These are phyloP conservation scores for Pseudopyricularia cyperi DNA, from an alignment of 2,329 filamentous ascomycete species.

Conservation along the genomic window DNA sequence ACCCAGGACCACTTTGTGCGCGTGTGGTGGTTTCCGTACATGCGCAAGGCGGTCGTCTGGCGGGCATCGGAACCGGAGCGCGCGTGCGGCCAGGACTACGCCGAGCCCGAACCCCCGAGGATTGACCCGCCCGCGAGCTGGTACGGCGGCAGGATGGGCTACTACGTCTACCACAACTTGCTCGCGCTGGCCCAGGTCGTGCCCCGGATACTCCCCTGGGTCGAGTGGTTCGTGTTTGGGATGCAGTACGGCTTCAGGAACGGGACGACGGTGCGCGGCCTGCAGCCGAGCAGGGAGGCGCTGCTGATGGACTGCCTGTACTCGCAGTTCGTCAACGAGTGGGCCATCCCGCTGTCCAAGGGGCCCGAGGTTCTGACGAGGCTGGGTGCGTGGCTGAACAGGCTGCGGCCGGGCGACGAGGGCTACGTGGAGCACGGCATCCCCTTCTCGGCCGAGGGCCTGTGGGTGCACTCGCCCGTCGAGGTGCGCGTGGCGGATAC, in stretches of 20 bases:
- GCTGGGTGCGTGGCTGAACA: conserved; percentile 75
- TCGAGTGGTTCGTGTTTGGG: conserved; percentile 94
- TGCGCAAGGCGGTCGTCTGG: conserved; percentile 79
- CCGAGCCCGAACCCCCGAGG: not conserved
- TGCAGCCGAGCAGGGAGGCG: conserved; percentile 68
- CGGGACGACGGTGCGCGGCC: conserved; percentile 50
- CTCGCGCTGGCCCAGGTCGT: conserved; percentile 68
- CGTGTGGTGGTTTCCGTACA: conserved; percentile 97
- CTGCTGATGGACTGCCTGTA: conserved; percentile 96
- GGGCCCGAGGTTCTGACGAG: conserved; percentile 79
- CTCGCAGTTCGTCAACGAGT: conserved; percentile 97
- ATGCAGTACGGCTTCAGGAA: conserved; percentile 83
- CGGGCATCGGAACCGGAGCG: conserved; percentile 62
- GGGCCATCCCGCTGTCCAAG: conserved; percentile 76
- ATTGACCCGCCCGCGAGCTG: conserved; percentile 52
- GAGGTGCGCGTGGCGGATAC: conserved; percentile 67
- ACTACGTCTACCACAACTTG: conserved; percentile 83
- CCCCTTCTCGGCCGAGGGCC: conserved; percentile 52
- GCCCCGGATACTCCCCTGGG: conserved; percentile 68
- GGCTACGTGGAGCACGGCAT: conserved; percentile 48
- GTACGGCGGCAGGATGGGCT: conserved; percentile 72
- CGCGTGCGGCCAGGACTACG: conserved; percentile 18
- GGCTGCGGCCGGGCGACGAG: conserved; percentile 39
- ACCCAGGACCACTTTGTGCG: conserved; percentile 75
- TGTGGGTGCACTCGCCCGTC: conserved; percentile 67